phyloP scores from a whole-genome alignment of 495 filamentous ascomycete genomes.

The Xylaria intraflava region DNA sequence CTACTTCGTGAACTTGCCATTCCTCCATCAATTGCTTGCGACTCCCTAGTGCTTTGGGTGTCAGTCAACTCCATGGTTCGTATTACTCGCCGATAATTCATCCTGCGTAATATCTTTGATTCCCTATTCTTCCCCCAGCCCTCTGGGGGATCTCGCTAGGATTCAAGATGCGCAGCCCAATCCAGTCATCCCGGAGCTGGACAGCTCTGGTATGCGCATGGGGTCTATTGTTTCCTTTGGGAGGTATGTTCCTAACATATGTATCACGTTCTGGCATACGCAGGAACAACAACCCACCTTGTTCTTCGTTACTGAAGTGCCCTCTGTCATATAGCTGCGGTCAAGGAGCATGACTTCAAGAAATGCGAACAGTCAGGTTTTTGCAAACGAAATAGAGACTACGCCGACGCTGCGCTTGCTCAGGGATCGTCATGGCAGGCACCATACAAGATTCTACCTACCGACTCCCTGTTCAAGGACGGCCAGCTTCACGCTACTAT shows the following conservation, averaged over 20 bases:
- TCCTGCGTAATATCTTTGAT: constrained; percentile 1
- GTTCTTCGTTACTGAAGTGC: constrained; percentile 2
- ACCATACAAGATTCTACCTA: constrained; percentile 69
- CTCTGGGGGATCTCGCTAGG: constrained; percentile 5
- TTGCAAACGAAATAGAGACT: constrained; percentile 87
- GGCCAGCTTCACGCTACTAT: constrained; percentile 74
- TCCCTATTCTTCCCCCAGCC: background rate
- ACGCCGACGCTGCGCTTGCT: constrained; percentile 67
- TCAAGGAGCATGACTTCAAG: constrained; percentile 96
- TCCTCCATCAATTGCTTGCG: background rate
- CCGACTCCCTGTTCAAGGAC: constrained; percentile 66
- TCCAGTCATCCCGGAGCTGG: constrained; percentile 51
- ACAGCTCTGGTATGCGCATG: constrained; percentile 46
- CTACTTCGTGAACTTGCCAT: background rate
- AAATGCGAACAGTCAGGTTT: constrained; percentile 92
- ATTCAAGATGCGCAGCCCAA: constrained; percentile 32
- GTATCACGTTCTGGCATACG: background rate
- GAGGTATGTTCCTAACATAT: constrained; percentile 33
- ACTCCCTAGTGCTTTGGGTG: background rate
- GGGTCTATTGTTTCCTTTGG: constrained; percentile 38
- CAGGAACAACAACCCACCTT: background rate
- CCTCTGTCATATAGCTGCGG: constrained; percentile 49
- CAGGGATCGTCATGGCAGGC: constrained; percentile 63
- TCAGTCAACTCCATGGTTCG: background rate
- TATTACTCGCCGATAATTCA: background rate